Conservation (phyloP, 345 rosid genomes). For the Noccaea bulbosa region DNA sequence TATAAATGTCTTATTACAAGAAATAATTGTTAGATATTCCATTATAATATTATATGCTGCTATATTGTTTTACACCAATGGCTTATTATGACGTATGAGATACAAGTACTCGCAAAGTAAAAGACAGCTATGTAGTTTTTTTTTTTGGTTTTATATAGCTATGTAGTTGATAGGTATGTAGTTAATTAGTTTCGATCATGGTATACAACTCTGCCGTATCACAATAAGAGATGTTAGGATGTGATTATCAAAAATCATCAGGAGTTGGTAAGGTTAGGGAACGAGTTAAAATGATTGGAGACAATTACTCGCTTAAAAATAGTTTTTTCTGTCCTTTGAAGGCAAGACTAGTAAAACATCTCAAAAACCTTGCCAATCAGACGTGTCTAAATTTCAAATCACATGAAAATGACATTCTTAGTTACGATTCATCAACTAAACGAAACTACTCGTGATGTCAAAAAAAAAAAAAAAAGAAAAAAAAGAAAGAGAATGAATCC, state of each 20-base stretch:
- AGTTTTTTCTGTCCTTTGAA: constrained; percentile 22
- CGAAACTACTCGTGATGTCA: background rate
- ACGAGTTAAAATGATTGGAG: constrained; percentile 13
- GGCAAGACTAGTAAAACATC: constrained; percentile 25
- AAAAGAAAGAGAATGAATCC: background rate
- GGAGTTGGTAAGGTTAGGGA: background rate
- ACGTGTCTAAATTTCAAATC: background rate
- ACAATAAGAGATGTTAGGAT: constrained; percentile 6
- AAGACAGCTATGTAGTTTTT: too few species aligned
- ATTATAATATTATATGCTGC: background rate
- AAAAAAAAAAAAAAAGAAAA: background rate
- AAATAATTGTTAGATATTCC: too few species aligned
- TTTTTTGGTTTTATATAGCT: too few species aligned
- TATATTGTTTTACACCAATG: background rate
- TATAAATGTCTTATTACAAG: background rate
- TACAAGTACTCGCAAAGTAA: background rate
- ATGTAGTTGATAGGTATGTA: too few species aligned
- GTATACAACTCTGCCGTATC: background rate
- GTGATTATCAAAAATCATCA: background rate
- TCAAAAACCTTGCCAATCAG: background rate
- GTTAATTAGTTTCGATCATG: background rate
- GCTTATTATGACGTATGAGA: background rate
- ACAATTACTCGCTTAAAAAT: background rate
- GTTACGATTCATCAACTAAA: background rate
- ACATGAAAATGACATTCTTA: background rate